phyloP scores from a whole-genome alignment of 257 asterid species.

The Solanum chaucha region DNA sequence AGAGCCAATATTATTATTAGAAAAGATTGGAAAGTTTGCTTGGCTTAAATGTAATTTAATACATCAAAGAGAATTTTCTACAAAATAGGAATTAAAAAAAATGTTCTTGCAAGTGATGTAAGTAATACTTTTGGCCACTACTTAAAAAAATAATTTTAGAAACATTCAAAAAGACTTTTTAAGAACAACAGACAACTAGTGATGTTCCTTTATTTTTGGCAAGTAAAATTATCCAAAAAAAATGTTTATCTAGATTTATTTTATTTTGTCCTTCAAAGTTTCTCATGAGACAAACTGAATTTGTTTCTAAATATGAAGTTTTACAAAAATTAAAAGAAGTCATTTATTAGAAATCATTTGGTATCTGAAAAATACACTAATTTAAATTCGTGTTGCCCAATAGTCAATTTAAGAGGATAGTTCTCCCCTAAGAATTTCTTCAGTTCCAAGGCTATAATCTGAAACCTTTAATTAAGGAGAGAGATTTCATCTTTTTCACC shows the following conservation, averaged over 20 bases:
- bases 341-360: background rate
- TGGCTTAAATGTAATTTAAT: background rate
- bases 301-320: background rate
- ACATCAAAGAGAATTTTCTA: background rate
- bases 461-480: too few relatives aligned
- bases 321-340: background rate
- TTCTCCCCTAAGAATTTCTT: too few relatives aligned
- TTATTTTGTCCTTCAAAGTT: background rate
- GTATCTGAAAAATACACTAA: background rate
- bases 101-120: background rate
- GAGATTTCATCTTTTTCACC: background rate
- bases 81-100: too few relatives aligned
- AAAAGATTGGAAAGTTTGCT: background rate
- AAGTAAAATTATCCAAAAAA: background rate
- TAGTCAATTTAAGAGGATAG: background rate
- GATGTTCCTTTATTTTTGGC: background rate
- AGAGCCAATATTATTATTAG: background rate
- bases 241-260: background rate
- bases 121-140: background rate
- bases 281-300: background rate
- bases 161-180: background rate
- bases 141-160: background rate
- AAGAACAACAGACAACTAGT: background rate
- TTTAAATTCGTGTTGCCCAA: background rate
- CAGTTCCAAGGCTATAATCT: too few relatives aligned